These are phyloP conservation scores for Colletotrichum acutatum DNA, from an alignment of 2,329 filamentous ascomycete species.

Conservation along the genomic window DNA sequence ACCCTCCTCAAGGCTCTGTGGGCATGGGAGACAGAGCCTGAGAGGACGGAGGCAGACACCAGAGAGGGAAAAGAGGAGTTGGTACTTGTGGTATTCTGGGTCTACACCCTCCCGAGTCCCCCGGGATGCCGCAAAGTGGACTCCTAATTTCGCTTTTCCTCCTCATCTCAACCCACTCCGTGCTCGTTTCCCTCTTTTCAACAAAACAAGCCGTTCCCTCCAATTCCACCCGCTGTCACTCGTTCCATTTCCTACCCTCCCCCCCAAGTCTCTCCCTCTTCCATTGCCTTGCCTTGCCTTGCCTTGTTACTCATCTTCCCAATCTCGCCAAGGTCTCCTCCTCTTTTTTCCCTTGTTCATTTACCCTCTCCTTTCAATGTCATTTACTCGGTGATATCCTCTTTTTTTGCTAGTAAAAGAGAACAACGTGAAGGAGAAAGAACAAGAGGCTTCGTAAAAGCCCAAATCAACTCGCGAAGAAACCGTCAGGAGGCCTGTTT, in stretches of 20 bases:
- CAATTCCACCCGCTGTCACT: conserved; percentile 43
- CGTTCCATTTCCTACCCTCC: conserved; percentile 53
- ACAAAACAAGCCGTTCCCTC: conserved; percentile 53
- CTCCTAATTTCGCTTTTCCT: conserved; percentile 37
- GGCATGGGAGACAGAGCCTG: background rate
- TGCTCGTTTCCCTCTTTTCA: conserved; percentile 48
- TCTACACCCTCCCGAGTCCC: conserved; percentile 31
- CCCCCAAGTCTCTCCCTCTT: conserved; percentile 39
- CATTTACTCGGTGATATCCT: conserved; percentile 32
- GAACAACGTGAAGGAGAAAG: background rate
- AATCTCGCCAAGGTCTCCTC: conserved; percentile 31
- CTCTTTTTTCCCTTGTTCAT: conserved; percentile 29
- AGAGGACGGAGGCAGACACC: background rate
- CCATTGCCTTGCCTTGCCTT: conserved; percentile 30
- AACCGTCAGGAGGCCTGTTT: conserved; percentile 2
- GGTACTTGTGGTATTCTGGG: conserved; percentile 5
- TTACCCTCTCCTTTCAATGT: conserved; percentile 28
- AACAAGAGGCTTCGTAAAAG: background rate
- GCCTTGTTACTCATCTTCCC: conserved; percentile 34
- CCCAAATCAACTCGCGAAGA: background rate
- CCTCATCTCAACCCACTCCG: conserved; percentile 41
- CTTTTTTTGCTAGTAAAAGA: conserved; percentile 22
- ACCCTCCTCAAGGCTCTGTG: background rate
- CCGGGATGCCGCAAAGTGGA: conserved; percentile 36
- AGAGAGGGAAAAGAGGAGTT: background rate